Percentiles rank a stretch among this genome's conserved stretches.
Conservation (phyloP, 2,329 filamentous ascomycete genomes). For the Colletotrichum higginsianum region DNA sequence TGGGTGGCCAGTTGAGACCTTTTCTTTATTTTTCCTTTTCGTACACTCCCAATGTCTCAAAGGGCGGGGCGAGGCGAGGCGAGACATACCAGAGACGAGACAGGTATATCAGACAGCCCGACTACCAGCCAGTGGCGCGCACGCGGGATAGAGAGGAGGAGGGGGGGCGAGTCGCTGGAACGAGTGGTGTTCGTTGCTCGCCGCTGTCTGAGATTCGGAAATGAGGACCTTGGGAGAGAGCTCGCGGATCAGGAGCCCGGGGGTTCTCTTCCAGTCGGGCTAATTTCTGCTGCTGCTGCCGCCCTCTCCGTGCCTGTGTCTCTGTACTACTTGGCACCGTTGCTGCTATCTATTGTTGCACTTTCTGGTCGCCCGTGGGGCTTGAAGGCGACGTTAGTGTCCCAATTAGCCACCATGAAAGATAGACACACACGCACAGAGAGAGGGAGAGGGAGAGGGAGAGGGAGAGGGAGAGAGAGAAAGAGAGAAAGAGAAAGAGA, state of each 20-base stretch:
- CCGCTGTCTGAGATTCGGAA: conserved; percentile 27
- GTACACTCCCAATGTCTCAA: neutral
- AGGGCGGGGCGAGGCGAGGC: conserved; percentile 3
- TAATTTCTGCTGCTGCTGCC: neutral
- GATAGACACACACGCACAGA: neutral
- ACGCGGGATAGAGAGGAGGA: neutral
- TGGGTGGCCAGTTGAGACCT: no score
- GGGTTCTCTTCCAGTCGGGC: no score
- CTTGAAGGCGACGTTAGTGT: neutral
- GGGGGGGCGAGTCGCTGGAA: conserved; percentile 2
- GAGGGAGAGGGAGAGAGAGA: neutral
- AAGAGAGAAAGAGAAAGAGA: neutral
- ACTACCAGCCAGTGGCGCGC: conserved; percentile 8
- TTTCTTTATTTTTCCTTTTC: neutral
- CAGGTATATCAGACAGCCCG: neutral
- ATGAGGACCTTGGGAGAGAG: conserved; percentile 6
- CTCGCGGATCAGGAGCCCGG: conserved; percentile 22
- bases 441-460: neutral
- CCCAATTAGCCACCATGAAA: neutral
- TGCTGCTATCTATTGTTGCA: neutral
- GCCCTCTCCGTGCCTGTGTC: neutral
- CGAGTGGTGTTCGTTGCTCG: conserved; percentile 6
- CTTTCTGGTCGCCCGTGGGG: neutral
- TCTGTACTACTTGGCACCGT: neutral
- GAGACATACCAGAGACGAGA: neutral